Evolutionary conservation across 2,329 filamentous ascomycete genomes (phyloP), one percentile per base, ranked within the genome.

Genomic region (Neodidymelliopsis sp.): DNA sequence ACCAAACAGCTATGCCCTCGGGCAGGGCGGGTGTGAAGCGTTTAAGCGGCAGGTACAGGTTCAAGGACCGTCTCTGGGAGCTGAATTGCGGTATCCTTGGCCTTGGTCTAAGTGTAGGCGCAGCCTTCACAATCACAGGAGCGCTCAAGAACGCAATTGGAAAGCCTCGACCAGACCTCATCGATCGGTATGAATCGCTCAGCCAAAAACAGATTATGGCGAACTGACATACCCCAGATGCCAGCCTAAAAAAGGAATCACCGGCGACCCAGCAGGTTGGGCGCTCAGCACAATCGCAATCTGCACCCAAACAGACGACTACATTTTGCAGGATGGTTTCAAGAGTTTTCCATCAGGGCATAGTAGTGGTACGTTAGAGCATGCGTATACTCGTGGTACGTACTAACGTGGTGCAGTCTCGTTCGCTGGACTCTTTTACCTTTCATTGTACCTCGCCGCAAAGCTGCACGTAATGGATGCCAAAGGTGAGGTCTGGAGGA

Each of bases 401-500:
- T 39, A 11, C 65, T 72, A 41, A 67, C 41, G 22, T 23, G 7
- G 7, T 7, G 15, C 50, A 83, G 81, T 79, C 47, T 78, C 82
- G 11, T 85, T 84, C 53, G 81, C 80, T 12, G 82, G 82, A 12
- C 69, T 85, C 3, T 82, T 83, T 58, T 85, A 82, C 62, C 75
- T 82, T n/a, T 81, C 81, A 1, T 72, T 85, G 3, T 85, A 83
- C 68, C 74, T 84, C 15, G 76, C 79, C n/a, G 81, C 80, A 25
- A 84, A 84, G 63, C 71, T 85, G 16, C 82, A 84, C 56, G 71
- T 84, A 18, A 72, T 84, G 59, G 82, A 85, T 65, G 83, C 81
- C 44, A 79, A 80, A 52, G 82, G 82, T 23, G 82, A 84, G 62
- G 80, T 82, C 12, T 85, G 82, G 82, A 84, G 84, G 60, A 70